Conservation (phyloP, 352 stramenopile genomes). For the Thalassiosira sp. region DNA sequence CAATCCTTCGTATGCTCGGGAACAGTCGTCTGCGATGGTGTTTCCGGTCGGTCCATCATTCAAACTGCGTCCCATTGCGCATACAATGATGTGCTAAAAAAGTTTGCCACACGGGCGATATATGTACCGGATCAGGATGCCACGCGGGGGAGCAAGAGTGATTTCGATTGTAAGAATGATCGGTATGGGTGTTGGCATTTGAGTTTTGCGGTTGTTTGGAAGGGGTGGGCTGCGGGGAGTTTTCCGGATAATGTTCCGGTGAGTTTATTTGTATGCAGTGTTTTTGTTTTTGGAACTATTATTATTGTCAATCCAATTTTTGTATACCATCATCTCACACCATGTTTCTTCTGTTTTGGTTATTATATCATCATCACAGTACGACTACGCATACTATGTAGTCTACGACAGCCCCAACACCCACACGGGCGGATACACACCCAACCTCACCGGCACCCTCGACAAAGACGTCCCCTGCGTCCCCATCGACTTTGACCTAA, state of each 20-base stretch:
- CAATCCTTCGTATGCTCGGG: conserved; percentile 50
- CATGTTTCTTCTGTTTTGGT: too few species aligned
- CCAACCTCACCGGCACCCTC: conserved; percentile 28
- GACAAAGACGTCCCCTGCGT: conserved; percentile 29
- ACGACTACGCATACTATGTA: conserved; percentile 52
- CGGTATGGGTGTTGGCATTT: conserved; percentile 49
- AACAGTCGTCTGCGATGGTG: conserved; percentile 40
- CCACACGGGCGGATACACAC: conserved; percentile 32
- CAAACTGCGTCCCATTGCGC: conserved; percentile 52
- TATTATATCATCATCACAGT: conserved; percentile 19
- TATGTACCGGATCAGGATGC: conserved; percentile 51
- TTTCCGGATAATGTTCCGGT: conserved; percentile 48
- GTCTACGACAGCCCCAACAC: conserved; percentile 22
- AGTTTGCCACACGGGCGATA: conserved; percentile 38
- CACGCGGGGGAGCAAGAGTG: conserved; percentile 23
- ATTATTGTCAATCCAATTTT: neutral
- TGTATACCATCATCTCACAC: too few species aligned
- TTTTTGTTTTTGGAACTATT: neutral
- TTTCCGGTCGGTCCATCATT: conserved; percentile 46
- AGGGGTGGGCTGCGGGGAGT: conserved; percentile 29
- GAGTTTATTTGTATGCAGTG: neutral
- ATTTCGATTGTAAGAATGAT: conserved; percentile 51
- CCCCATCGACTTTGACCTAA: conserved; percentile 36
- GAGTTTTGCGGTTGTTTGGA: conserved; percentile 39
- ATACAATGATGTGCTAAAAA: conserved; percentile 47